phyloP scores from a whole-genome alignment of 1,284 basidiomycete genomes.

The Kwoniella shivajii region DNA sequence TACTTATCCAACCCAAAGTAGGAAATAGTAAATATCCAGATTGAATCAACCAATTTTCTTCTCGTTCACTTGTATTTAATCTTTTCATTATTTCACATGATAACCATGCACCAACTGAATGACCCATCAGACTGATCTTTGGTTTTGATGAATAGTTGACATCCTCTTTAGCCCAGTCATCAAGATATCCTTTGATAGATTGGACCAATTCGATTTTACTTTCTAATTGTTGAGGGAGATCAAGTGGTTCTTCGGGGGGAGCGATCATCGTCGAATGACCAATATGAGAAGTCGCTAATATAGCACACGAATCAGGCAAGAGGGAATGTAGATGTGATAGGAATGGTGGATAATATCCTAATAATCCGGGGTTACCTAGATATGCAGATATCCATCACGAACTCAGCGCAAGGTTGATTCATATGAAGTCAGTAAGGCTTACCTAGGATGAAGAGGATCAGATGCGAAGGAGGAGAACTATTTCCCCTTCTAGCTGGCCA shows the following conservation, averaged over 20 bases:
- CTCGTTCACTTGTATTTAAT: constrained; percentile 12
- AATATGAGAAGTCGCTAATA: constrained; percentile 50
- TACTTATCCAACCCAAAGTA: constrained; percentile 47
- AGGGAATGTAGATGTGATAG: constrained; percentile 41
- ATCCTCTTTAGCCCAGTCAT: constrained; percentile 28
- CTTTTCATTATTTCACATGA: constrained; percentile 41
- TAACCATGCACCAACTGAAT: constrained; percentile 52
- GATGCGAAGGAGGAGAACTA: constrained; percentile 22
- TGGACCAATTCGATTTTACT: constrained; percentile 49
- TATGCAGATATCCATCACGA: neutral
- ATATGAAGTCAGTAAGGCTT: constrained; percentile 1
- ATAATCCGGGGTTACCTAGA: constrained; percentile 52
- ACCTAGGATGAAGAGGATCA: constrained; percentile 47
- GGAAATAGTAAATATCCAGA: constrained; percentile 45
- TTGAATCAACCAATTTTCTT: constrained; percentile 12
- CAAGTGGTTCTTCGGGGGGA: constrained; percentile 31
- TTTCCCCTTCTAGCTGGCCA: constrained; percentile 32
- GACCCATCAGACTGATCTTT: constrained; percentile 44
- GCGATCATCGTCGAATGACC: constrained; percentile 43
- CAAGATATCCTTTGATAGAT: constrained; percentile 26
- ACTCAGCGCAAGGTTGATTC: neutral
- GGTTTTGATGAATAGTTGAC: constrained; percentile 13
- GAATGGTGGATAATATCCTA: constrained; percentile 52
- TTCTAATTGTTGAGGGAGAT: constrained; percentile 39
- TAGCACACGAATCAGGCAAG: constrained; percentile 44